These are phyloP conservation scores for Claviceps monticola DNA, from an alignment of 2,329 filamentous ascomycete species.

Conservation along the genomic window DNA sequence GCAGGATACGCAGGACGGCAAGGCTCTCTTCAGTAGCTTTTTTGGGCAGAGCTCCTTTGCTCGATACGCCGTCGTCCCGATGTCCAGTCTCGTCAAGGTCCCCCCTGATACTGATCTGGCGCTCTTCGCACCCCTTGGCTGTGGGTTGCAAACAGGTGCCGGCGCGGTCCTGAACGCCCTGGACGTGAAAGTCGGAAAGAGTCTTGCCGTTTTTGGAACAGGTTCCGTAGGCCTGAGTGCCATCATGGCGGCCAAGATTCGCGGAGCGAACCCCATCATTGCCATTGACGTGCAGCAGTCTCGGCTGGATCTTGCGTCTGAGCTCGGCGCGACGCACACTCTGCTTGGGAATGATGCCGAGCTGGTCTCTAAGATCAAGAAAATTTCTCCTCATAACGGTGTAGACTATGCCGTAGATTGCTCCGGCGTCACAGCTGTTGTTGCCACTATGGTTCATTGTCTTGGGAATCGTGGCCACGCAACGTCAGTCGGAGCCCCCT, in stretches of 20 bases:
- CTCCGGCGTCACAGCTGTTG: conserved; percentile 21
- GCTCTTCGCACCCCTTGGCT: conserved; percentile 20
- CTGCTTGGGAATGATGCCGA: background rate
- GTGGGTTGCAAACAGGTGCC: conserved; percentile 22
- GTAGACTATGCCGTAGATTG: conserved; percentile 20
- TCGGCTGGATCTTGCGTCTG: background rate
- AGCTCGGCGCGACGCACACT: background rate
- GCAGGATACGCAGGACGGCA: background rate
- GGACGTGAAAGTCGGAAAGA: conserved; percentile 12
- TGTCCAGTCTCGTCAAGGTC: conserved; percentile 17
- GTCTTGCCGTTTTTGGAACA: conserved; percentile 16
- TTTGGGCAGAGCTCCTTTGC: conserved; percentile 23
- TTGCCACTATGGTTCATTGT: conserved; percentile 32
- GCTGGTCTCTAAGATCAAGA: conserved; percentile 8
- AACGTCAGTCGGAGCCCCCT: background rate
- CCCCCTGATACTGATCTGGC: conserved; percentile 13
- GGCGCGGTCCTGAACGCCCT: conserved; percentile 20
- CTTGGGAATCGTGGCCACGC: conserved; percentile 14
- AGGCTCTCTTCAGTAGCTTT: conserved; percentile 11
- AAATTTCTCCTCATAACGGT: conserved; percentile 10
- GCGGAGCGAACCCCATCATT: background rate
- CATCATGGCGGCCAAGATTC: background rate
- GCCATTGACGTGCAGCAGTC: background rate
- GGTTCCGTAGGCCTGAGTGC: background rate
- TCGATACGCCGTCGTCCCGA: conserved; percentile 15